Evolutionary conservation across 148 eudicot genomes (phyloP).

Genomic region (Fagopyrum homotropicum): DNA sequence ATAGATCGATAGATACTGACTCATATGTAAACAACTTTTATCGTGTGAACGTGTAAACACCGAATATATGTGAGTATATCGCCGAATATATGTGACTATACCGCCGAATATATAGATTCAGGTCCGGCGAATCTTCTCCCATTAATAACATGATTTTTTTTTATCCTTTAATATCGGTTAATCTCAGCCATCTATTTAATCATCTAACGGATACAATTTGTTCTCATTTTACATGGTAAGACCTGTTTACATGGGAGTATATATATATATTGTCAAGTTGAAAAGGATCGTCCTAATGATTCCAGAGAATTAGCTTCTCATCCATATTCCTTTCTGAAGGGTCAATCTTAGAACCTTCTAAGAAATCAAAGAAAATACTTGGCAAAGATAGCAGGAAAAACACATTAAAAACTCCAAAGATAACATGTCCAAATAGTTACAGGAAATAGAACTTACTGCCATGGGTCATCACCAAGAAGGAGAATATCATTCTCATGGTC

Average conservation of each 20-base stretch:
- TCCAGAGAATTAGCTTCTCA: neutral
- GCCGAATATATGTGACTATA: no score
- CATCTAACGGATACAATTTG: no score
- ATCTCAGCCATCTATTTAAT: no score
- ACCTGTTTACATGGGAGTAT: neutral
- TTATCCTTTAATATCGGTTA: no score
- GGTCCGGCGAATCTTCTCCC: no score
- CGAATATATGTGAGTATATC: no score
- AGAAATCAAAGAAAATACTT: neutral
- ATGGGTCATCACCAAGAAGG: conserved; percentile 83
- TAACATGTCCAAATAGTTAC: neutral
- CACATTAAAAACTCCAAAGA: neutral
- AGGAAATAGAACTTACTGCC: conserved; percentile 52
- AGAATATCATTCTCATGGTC: conserved; percentile 80
- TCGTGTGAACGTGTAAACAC: no score
- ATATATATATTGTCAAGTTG: neutral
- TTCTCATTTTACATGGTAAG: no score
- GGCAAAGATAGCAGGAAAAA: neutral
- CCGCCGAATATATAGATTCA: no score
- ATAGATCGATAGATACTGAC: neutral
- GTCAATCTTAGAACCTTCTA: neutral
- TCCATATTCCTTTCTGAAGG: neutral
- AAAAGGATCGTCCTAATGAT: no score
- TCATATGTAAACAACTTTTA: no score
- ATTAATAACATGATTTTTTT: no score